Evolutionary conservation across 148 eudicot genomes (phyloP).

Genomic region (Chenopodium suecicum): DNA sequence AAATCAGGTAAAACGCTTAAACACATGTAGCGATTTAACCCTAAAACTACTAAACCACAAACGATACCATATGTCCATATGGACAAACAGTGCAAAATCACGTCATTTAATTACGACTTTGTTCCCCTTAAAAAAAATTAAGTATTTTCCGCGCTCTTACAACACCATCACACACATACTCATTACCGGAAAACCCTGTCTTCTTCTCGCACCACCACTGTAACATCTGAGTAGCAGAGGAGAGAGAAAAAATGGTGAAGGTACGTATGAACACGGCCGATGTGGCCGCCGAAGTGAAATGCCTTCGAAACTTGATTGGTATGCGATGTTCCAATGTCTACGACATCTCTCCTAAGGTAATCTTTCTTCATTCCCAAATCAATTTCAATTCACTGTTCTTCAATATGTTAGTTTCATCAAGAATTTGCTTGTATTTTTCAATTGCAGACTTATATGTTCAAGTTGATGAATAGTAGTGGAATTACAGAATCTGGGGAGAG

Average conservation of each 20-base stretch:
- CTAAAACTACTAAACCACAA: too few species aligned
- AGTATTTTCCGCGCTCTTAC: too few species aligned
- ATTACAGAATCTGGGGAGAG: constrained; percentile 98
- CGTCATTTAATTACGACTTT: too few species aligned
- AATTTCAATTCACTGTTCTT: not conserved
- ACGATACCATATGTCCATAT: too few species aligned
- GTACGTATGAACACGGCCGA: constrained; percentile 99
- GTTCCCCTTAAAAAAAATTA: too few species aligned
- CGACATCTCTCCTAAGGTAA: constrained; percentile 89
- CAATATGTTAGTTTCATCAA: too few species aligned
- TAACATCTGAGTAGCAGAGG: not conserved
- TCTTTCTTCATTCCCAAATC: not conserved
- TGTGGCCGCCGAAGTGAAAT: constrained; percentile 97
- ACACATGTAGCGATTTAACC: too few species aligned
- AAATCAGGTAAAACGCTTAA: too few species aligned
- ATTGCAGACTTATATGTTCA: constrained; percentile 82
- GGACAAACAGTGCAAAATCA: too few species aligned
- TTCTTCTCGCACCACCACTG: too few species aligned
- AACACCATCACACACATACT: too few species aligned
- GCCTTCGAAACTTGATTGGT: constrained; percentile 79
- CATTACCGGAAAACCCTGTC: too few species aligned
- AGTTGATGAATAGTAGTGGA: constrained; percentile 98
- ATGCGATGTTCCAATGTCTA: constrained; percentile 97
- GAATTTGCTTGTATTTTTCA: not conserved
- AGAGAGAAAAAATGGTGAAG: constrained; percentile 63